Base-by-base conservation (phyloP, 208 protist species). In the Herpetomonas samuelpessoai region DNA sequence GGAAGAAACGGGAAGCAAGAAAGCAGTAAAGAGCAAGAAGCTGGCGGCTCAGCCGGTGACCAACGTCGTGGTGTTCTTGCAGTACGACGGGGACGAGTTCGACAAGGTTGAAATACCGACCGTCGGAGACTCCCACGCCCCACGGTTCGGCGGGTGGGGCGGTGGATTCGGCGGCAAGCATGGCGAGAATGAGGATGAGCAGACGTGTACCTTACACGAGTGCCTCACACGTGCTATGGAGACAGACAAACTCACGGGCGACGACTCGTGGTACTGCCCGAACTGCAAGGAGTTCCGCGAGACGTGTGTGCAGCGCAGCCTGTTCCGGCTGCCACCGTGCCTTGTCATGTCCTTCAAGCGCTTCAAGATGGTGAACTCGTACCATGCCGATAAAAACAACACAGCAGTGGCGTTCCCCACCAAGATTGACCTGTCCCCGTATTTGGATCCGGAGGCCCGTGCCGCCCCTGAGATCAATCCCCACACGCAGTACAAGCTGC, bases 311-410 rank as follows among this genome's bases (percentile, higher is more conserved):
- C 66, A 83, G 35, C 67, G 81, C 9, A 79, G 68, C 2, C 59
- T 91, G 21, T 95, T 91, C 52, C 76, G 76, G 16, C 68, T 92
- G 9, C 86, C 88, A 10, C 80, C 72, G 10, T 88, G 78, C 60
- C 74, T 95, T 31, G 71, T 92, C 44, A 75, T 95, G 31, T 84
- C 71, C 24, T 76, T 95, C 44, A 88, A 91, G 51, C 80, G 85
- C 24, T 95, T 95, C 57, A 86, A 86, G 53, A 73, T 83, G 65
- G 29, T 44, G 1, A 62, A 86, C 58, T 65, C 63, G 3, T 76
- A 83, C 51, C 74, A 66, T 24, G 69, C 72, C 10, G 65, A 79
- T 46, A 95, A 95, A 68, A 91, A 88, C 63, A 81, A 77, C 60
- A 80, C 85, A 1, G 45, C 58, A 18, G 79, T 95, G 14, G 64